Conservation (phyloP, 169 alveolate species). For the Theileria sp. region DNA sequence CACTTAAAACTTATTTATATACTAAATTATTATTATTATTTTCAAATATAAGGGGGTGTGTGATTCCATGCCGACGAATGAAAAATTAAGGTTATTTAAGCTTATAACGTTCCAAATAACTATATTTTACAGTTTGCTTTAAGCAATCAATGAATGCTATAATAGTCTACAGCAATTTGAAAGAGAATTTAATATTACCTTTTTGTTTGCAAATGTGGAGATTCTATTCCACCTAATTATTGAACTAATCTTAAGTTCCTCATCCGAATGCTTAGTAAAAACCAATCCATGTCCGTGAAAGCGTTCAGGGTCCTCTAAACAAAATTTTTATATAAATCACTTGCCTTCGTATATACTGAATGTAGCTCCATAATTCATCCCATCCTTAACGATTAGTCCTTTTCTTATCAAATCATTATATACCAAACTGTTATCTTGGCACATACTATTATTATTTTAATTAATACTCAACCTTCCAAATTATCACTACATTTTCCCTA, state of each 20-base stretch:
- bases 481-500: neutral
- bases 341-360: slow-evolving; percentile 44
- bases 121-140: slow-evolving; percentile 27
- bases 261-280: slow-evolving; percentile 15
- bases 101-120: slow-evolving; percentile 24
- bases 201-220: slow-evolving; percentile 35
- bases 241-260: slow-evolving; percentile 17
- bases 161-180: slow-evolving; percentile 7
- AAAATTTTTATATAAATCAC: neutral
- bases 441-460: slow-evolving; percentile 18
- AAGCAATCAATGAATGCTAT: slow-evolving; percentile 48
- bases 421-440: slow-evolving; percentile 30
- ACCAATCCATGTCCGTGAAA: slow-evolving; percentile 43
- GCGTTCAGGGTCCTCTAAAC: slow-evolving; percentile 22
- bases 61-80: neutral
- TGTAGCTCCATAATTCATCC: slow-evolving; percentile 55
- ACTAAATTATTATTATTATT: neutral
- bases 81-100: neutral
- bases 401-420: slow-evolving; percentile 30
- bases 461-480: neutral
- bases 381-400: slow-evolving; percentile 48
- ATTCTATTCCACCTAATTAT: slow-evolving; percentile 43
- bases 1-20: neutral
- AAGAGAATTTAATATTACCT: slow-evolving; percentile 1
- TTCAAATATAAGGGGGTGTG: slow-evolving; percentile 6